Evolutionary conservation across 371 early-diverging fungal species (phyloP).

Genomic region (Cokeromyces recurvatus): DNA sequence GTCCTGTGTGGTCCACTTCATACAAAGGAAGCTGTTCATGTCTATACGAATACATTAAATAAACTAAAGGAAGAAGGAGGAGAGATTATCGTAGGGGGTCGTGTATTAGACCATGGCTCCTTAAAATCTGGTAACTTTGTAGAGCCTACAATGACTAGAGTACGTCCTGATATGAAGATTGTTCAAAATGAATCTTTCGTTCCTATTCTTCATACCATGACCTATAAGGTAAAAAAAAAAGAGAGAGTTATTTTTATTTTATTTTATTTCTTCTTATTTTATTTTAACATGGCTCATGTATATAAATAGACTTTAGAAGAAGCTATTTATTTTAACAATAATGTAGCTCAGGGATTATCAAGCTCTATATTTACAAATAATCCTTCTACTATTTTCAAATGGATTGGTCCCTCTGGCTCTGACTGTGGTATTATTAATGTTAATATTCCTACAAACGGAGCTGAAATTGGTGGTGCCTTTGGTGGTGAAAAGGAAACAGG

Average conservation of each 20-base stretch:
- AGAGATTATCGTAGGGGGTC: constrained; percentile 82
- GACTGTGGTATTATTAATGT: constrained; percentile 98
- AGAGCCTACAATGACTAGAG: constrained; percentile 89
- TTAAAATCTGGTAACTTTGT: constrained; percentile 84
- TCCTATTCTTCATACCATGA: constrained; percentile 89
- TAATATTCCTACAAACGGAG: constrained; percentile 97
- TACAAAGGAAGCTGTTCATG: constrained; percentile 77
- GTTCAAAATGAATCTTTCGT: constrained; percentile 95
- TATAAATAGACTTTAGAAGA: constrained; percentile 74
- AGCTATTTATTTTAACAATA: constrained; percentile 88
- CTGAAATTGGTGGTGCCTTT: constrained; percentile 98
- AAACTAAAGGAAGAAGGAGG: constrained; percentile 84
- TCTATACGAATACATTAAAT: constrained; percentile 70
- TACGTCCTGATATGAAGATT: constrained; percentile 70
- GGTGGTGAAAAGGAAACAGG: constrained; percentile 98
- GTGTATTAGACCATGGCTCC: constrained; percentile 51
- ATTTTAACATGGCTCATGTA: too few relatives aligned
- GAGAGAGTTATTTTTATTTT: too few relatives aligned
- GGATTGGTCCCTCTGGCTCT: constrained; percentile 91
- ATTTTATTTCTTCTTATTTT: too few relatives aligned
- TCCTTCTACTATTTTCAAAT: constrained; percentile 84
- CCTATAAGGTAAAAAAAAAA: constrained; percentile 51
- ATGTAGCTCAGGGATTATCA: constrained; percentile 89
- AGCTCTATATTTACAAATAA: constrained; percentile 84
- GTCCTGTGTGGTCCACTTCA: constrained; percentile 95